Evolutionary conservation across 495 filamentous ascomycete species (phyloP), one percentile per base, ranked within the genome.

Genomic region (Podospora pseudopauciseta): DNA sequence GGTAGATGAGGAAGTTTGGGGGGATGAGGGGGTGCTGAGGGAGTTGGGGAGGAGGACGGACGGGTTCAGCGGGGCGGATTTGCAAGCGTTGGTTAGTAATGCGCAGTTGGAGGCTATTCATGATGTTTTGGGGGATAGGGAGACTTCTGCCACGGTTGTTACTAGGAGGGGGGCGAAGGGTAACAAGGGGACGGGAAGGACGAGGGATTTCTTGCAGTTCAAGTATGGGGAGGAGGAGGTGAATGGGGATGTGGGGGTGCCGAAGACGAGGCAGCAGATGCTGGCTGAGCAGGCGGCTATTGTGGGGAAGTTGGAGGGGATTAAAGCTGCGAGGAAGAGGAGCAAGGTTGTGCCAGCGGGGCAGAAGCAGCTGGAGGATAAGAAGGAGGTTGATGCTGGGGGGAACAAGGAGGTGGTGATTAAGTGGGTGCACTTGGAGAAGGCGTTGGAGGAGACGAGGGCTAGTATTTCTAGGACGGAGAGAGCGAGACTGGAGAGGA

Each of bases 101-200:
- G 95, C 95, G 4, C 95, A 99, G 77, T 83, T 99, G 5, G 96
- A 98, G 78, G 95, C 95, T 28, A 96, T 99, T 67, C 95, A 99
- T 69, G 93, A 96, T 68, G 87, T 94, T 2, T 86, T 99, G 3
- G 90, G 88, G 15, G 91, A 92, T 68, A 81, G 82, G 0, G 83
- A 86, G n/a, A 27, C 18, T 19, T 20, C 30, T 5, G n/a, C 30
- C 32, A 49, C 18, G 13, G 19, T 11, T 11, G n/a, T 19, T 63
- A 18, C 61, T 5, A 18, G 59, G 16, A 32, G 59, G 23, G 28
- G 59, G 13, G 28, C 9, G 28, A 61, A 32, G 23, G 7, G 13
- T 18, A 78, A 79, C 69, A 83, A 69, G 73, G 78, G 73, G 61
- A 32, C 66, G 28, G 71, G 75, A 23, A 23, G 23, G 18, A 70